Base-by-base conservation (phyloP, 768 basidiomycete genomes). In the Boletus reticuloceps region DNA sequence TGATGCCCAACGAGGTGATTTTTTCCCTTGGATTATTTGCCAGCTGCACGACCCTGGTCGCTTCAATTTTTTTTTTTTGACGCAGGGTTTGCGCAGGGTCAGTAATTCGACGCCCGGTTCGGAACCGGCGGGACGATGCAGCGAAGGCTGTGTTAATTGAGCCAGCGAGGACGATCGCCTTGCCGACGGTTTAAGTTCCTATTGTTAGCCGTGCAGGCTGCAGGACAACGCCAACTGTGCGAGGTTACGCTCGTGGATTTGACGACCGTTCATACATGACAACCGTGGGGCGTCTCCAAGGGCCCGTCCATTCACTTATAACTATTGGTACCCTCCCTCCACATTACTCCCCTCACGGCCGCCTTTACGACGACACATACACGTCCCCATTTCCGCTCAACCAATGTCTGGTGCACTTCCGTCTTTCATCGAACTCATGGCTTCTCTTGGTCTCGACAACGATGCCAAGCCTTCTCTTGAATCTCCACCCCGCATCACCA, bases 351-450 rank as follows among this genome's bases (percentile, higher is more conserved):
- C 53, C 53, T 20, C 54, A 60, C 48, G 43, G 50, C 68, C 57
- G 54, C 52, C 47, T 47, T 60, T 55, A 31, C 56, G 58, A 58
- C 68, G 55, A 54, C 36, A n/a, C 53, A 51, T 42, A 36, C 50
- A 45, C 49, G 34, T 70, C 56, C 65, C 64, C 66, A 58, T 73
- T 72, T 71, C 61, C 62, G 63, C 61, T 62, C 62, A 69, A 64
- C 60, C 67, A 64, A 89, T 86, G 86, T 76, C 86, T 37, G 51
- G 66, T 68, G 72, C 88, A 65, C 84, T 92, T 64, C 91, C 91
- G 66, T 91, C 91, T 53, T 93, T 93, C 70, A 84, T 90, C 55
- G 85, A 91, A 75, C 87, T 93, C 69, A 90, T 93, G 89, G 82
- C 83, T 58, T 82, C 91, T 56, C 77, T 93, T 62, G 91, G 88